Evolutionary conservation across 345 rosid species (phyloP).

Genomic region (Murraya koenigii): DNA sequence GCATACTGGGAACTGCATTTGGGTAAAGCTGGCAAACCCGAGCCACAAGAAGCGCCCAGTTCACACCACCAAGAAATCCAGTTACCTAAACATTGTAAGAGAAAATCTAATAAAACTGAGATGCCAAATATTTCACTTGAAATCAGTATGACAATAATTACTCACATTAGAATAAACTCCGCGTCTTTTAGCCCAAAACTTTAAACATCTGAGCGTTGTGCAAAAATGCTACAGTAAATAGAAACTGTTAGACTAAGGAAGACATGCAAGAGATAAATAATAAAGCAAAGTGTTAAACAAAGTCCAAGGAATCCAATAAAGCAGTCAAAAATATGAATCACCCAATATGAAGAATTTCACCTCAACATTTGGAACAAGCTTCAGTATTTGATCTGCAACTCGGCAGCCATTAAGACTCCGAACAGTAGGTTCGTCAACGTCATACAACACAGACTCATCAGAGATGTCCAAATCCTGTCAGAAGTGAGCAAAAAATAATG

Average conservation of each 20-base stretch:
- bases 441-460: conserved; percentile 39
- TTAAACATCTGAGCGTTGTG: conserved; percentile 58
- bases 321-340: not conserved
- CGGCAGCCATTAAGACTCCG: conserved; percentile 80
- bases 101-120: not conserved
- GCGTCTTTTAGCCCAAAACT: conserved; percentile 71
- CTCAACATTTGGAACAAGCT: conserved; percentile 67
- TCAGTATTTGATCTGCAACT: conserved; percentile 71
- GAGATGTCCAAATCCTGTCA: conserved; percentile 65
- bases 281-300: not conserved
- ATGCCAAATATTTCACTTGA: not conserved
- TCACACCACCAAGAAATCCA: conserved; percentile 80
- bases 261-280: not conserved
- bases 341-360: conserved; percentile 23
- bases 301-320: not conserved
- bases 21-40: conserved; percentile 74
- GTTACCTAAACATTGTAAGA: conserved; percentile 49
- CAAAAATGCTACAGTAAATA: conserved; percentile 49
- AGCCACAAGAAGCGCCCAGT: conserved; percentile 80
- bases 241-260: conserved; percentile 5
- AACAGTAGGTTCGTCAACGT: conserved; percentile 63
- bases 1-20: conserved; percentile 64
- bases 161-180: conserved; percentile 76
- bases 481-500: conserved; percentile 4
- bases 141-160: not conserved